phyloP scores from a whole-genome alignment of 148 eudicot species.

The Dysphania ambrosioides region DNA sequence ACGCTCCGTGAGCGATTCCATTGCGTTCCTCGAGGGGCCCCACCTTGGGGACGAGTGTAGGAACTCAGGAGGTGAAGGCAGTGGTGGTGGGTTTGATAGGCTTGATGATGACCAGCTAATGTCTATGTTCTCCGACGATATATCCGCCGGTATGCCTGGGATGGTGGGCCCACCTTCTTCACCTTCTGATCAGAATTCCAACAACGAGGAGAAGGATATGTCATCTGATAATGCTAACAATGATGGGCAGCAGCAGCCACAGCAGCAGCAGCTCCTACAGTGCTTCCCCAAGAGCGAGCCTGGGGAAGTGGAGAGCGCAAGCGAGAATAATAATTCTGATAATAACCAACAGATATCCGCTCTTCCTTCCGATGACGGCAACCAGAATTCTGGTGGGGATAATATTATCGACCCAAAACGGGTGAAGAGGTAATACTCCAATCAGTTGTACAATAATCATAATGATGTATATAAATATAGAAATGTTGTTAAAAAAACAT shows the following conservation, averaged over 20 bases:
- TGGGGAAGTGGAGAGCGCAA: conserved; percentile 53
- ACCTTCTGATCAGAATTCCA: conserved; percentile 45
- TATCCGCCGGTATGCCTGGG: conserved; percentile 21
- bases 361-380: conserved; percentile 14
- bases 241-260: conserved; percentile 10
- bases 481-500: background rate
- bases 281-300: conserved; percentile 53
- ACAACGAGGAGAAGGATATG: conserved; percentile 24
- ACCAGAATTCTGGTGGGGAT: conserved; percentile 22
- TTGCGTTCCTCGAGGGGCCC: conserved; percentile 64
- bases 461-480: background rate
- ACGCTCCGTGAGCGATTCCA: conserved; percentile 73
- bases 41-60: conserved; percentile 37
- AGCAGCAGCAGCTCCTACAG: background rate
- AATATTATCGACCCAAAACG: conserved; percentile 68
- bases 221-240: conserved; percentile 1
- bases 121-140: conserved; percentile 73
- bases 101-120: conserved; percentile 76
- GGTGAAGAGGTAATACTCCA: conserved; percentile 62
- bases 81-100: conserved; percentile 46
- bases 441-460: too few relatives aligned
- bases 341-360: conserved; percentile 9
- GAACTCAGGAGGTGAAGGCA: conserved; percentile 16
- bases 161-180: conserved; percentile 24
- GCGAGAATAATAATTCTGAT: conserved; percentile 21